Conservation (phyloP, 495 filamentous ascomycete species). For the Penicillium verhagenii region DNA sequence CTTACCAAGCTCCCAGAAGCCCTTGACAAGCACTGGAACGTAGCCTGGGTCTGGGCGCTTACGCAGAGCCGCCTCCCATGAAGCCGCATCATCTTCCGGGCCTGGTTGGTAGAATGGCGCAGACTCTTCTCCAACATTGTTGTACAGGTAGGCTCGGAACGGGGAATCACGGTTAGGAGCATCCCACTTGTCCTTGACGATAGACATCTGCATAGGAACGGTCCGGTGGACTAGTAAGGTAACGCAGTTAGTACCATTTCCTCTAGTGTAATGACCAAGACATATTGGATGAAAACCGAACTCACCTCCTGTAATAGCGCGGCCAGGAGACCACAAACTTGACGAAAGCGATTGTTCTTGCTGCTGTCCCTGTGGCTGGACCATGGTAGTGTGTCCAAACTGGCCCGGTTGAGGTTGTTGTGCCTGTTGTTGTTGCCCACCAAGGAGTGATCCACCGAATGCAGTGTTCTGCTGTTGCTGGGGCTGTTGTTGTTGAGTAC, state of each 20-base stretch:
- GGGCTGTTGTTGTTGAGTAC: conserved; percentile 22
- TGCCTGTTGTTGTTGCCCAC: conserved; percentile 36
- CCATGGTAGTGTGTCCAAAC: conserved; percentile 30
- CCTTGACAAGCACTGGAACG: conserved; percentile 70
- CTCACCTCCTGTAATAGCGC: conserved; percentile 46
- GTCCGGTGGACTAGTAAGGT: conserved; percentile 61
- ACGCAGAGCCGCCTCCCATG: conserved; percentile 91
- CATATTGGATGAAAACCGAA: not conserved
- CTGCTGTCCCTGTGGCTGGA: conserved; percentile 33
- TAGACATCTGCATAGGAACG: conserved; percentile 78
- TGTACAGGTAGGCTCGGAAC: conserved; percentile 94
- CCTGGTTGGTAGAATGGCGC: conserved; percentile 81
- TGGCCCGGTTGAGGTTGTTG: conserved; percentile 39
- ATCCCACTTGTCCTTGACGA: conserved; percentile 83
- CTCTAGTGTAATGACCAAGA: not conserved
- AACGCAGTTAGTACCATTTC: conserved; percentile 4
- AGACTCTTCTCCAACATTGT: conserved; percentile 74
- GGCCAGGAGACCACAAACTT: conserved; percentile 50
- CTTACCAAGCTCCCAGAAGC: conserved; percentile 69
- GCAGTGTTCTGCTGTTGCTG: conserved; percentile 23
- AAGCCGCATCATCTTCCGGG: conserved; percentile 71
- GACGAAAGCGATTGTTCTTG: conserved; percentile 40
- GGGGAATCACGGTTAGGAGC: conserved; percentile 65
- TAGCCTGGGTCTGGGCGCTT: conserved; percentile 76
- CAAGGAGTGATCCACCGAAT: conserved; percentile 35